Conservation (phyloP, 331 rosid genomes). For the Cydonia oblonga region DNA sequence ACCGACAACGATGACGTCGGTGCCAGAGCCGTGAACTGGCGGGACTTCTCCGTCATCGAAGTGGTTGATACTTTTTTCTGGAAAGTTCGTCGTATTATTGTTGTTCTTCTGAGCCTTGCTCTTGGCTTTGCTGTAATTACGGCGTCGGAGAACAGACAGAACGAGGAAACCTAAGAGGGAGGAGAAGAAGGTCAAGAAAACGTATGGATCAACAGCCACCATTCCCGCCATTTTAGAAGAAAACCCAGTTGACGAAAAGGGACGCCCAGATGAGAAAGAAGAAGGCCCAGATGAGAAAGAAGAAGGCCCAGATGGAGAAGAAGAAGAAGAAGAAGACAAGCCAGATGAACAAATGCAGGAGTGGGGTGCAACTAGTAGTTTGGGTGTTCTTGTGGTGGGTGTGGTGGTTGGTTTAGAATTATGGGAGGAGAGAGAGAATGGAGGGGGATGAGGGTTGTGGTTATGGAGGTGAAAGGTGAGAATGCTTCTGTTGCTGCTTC, state of each 20-base stretch:
- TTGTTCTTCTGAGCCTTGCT: background rate
- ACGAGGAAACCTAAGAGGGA: constrained; percentile 18
- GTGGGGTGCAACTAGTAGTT: background rate
- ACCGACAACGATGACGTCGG: constrained; percentile 37
- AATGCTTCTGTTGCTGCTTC: too few species aligned
- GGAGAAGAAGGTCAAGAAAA: constrained; percentile 18
- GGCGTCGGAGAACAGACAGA: constrained; percentile 19
- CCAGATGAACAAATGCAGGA: constrained; percentile 1
- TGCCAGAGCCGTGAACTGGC: background rate
- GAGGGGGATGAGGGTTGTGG: background rate
- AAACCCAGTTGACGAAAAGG: background rate
- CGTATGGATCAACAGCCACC: constrained; percentile 18
- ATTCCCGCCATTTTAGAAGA: background rate
- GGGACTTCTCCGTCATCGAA: constrained; percentile 3
- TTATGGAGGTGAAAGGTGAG: too few species aligned
- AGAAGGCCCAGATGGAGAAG: background rate
- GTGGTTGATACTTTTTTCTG: background rate
- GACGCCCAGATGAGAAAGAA: background rate
- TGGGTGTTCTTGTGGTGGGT: background rate
- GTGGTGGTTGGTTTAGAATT: background rate
- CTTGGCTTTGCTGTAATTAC: background rate
- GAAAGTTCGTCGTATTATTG: background rate
- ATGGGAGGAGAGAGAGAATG: background rate
- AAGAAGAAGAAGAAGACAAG: background rate
- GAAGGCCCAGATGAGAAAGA: background rate